Conservation (phyloP, 768 basidiomycete species). For the Cubamyces sp. region DNA sequence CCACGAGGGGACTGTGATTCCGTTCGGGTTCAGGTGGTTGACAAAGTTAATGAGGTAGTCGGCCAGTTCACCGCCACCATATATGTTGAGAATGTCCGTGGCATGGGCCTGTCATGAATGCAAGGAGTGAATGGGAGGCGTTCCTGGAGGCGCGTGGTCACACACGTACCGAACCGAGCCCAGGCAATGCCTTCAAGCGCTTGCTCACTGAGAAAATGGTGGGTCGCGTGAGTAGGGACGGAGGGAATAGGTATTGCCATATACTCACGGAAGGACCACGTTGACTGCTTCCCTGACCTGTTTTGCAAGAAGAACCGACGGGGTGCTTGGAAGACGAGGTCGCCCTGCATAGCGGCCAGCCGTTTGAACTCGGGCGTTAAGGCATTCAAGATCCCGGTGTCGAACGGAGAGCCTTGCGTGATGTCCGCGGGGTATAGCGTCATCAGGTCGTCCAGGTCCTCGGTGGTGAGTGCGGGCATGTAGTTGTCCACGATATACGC, state of each 20-base stretch:
- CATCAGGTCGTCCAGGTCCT: constrained; percentile 24
- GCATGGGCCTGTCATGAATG: constrained; percentile 23
- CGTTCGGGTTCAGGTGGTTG: constrained; percentile 37
- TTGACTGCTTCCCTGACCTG: constrained; percentile 42
- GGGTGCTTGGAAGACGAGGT: constrained; percentile 54
- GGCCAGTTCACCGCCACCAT: constrained; percentile 29
- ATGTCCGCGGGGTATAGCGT: constrained; percentile 40
- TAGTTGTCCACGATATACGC: constrained; percentile 28
- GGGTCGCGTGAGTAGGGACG: too few species aligned
- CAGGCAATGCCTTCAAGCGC: constrained; percentile 18
- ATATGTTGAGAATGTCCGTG: constrained; percentile 32
- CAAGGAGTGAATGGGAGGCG: neutral
- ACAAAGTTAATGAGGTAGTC: constrained; percentile 38
- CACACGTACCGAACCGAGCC: constrained; percentile 16
- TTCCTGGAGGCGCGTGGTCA: too few species aligned
- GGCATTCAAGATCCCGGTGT: constrained; percentile 48
- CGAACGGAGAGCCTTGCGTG: constrained; percentile 54
- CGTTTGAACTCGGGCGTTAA: constrained; percentile 58
- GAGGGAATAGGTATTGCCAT: neutral
- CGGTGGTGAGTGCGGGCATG: constrained; percentile 27
- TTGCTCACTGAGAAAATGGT: constrained; percentile 12
- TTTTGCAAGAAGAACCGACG: constrained; percentile 49
- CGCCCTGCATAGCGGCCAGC: constrained; percentile 53
- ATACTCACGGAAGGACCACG: constrained; percentile 47
- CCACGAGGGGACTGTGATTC: constrained; percentile 26